Base-by-base conservation (phyloP, 305 asterid genomes). In the Lippia alba region DNA sequence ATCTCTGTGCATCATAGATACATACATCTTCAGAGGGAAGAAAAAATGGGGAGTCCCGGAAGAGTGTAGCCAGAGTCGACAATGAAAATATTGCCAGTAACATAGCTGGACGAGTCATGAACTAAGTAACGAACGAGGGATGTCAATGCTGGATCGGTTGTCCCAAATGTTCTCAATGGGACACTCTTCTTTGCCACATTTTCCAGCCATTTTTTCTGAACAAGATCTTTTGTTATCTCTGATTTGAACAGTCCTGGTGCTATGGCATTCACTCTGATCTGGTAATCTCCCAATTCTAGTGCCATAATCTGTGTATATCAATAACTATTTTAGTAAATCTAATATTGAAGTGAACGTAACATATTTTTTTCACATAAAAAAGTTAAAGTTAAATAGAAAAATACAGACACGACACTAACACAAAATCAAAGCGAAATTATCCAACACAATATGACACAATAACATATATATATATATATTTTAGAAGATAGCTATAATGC, bases 231-330 rank as follows among this genome's bases (percentile, higher is more conserved):
- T 0, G 94, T 87, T 36, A 87, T 85, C 76, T 85, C 85, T 3
- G 86, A 84, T 61, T 74, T 76, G 64, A 87, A 85, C 8, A 87
- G 48, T 41, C 86, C 89, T 2, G 87, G 86, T 0, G 85, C 77
- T 45, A 87, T 81, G 24, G 84, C 63, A 56, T 85, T 87, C 64
- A 87, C 87, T 64, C 87, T 70, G 8, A 85, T 80, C 5, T 83
- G 80, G 78, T 73, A 39, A 40, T 12, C 60, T 4, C 90, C 93
- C 45, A 85, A 36, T 61, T 87, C 90, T 32, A 82, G 8, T 8
- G 90, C 86, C 90, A 86, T 79, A 3, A 76, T n/a, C 91, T 75
- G 72, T 56, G 5, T 9, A 34, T 19, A 57, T 39, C 30, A 24
- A 24, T 24, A 24, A 24, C 3, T 24, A 24, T 3, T 24, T 24